A percentile compares a stretch with the other conserved stretches of the same genome.
Conservation (phyloP, 2,329 filamentous ascomycete species). For the Fusarium guadeloupense region DNA sequence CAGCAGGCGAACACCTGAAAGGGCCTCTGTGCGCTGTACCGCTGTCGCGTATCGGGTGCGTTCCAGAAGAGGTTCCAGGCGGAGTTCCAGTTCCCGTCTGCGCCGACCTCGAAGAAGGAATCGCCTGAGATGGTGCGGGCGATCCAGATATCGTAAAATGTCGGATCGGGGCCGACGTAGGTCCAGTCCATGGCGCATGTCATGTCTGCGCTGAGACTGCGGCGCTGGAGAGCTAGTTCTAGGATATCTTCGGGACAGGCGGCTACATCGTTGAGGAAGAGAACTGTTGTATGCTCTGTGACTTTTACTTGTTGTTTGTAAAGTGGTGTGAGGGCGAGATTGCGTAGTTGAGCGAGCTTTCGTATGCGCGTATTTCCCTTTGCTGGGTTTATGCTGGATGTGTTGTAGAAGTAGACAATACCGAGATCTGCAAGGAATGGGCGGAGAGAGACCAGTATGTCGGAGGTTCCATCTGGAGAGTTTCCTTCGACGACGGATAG, state of each 20-base stretch:
- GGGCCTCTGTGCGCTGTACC: constrained; percentile 52
- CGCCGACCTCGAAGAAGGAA: constrained; percentile 63
- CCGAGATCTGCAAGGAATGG: constrained; percentile 51
- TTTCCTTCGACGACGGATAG: constrained; percentile 66
- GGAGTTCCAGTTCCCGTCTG: constrained; percentile 58
- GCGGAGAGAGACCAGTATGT: constrained; percentile 56
- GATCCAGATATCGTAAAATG: constrained; percentile 68
- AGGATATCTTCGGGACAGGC: constrained; percentile 65
- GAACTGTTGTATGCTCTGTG: constrained; percentile 52
- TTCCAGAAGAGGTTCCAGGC: constrained; percentile 63
- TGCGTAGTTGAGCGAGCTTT: constrained; percentile 60
- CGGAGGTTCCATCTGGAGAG: constrained; percentile 63
- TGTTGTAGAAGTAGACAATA: constrained; percentile 53
- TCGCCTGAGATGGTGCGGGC: constrained; percentile 62
- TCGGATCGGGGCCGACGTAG: constrained; percentile 53
- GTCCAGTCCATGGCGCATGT: constrained; percentile 69
- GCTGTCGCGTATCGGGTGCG: constrained; percentile 47
- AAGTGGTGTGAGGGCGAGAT: constrained; percentile 61
- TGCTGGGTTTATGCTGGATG: constrained; percentile 55
- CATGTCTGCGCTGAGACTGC: constrained; percentile 60
- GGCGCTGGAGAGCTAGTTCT: constrained; percentile 62
- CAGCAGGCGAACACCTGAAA: constrained; percentile 70
- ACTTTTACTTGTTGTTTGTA: constrained; percentile 40
- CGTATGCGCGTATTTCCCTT: constrained; percentile 55
- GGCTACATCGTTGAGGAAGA: constrained; percentile 66